phyloP scores from a whole-genome alignment of 2,329 filamentous ascomycete genomes.

The Colletotrichum sublineola region DNA sequence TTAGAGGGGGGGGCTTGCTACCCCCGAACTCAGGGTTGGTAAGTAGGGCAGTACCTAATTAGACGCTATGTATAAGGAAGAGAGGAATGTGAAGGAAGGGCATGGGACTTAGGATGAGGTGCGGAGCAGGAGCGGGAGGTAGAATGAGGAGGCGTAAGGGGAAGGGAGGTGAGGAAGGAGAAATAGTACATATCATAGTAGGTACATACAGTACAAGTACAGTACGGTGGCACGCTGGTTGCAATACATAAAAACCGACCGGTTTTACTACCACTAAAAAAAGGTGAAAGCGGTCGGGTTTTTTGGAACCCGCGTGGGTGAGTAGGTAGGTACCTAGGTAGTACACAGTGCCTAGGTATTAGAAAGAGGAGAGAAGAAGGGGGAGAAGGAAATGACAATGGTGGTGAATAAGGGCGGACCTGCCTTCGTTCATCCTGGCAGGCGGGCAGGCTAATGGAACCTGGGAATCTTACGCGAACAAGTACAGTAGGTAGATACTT shows the following conservation, averaged over 20 bases:
- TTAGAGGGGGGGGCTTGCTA: background rate
- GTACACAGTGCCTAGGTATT: too few species aligned
- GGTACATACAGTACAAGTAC: too few species aligned
- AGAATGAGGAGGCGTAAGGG: background rate
- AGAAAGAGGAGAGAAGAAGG: background rate
- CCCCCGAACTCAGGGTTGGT: background rate
- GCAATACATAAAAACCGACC: too few species aligned
- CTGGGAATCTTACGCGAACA: background rate
- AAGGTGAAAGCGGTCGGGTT: too few species aligned
- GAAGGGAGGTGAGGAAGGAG: background rate
- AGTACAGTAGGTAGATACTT: background rate
- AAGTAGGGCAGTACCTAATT: constrained; percentile 6
- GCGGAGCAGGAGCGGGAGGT: background rate
- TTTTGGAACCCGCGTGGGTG: too few species aligned
- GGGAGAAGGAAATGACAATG: background rate
- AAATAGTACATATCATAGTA: background rate
- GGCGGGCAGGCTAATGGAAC: background rate
- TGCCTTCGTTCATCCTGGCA: background rate
- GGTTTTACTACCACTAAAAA: too few species aligned
- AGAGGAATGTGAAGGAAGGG: constrained; percentile 2
- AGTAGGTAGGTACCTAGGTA: too few species aligned
- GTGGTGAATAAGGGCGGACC: background rate
- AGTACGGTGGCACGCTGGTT: too few species aligned
- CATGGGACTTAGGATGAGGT: constrained; percentile 9
- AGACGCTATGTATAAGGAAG: constrained; percentile 1